Evolutionary conservation across 2,329 filamentous ascomycete genomes (phyloP).

Genomic region (Phyllachora maydis): DNA sequence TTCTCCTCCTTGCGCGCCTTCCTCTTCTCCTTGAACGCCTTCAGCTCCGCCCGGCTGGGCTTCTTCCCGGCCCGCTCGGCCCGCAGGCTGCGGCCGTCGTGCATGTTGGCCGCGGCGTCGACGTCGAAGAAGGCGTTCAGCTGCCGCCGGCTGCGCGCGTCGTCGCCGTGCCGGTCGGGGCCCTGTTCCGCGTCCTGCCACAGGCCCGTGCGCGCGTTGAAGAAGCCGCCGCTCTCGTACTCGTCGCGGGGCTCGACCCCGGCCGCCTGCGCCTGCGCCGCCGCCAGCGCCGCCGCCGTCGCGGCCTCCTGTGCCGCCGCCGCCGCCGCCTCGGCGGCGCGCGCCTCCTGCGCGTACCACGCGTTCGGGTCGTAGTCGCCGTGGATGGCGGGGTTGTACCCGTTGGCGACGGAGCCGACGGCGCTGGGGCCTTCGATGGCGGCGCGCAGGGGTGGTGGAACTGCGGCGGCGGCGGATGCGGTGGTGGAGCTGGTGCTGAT

Average conservation of each 20-base stretch:
- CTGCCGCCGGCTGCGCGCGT: conserved; percentile 71
- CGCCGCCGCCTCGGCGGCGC: conserved; percentile 17
- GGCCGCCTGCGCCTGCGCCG: too few relatives aligned
- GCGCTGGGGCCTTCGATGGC: too few relatives aligned
- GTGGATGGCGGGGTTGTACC: conserved; percentile 92
- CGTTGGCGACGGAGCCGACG: conserved; percentile 30
- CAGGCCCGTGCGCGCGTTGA: conserved; percentile 78
- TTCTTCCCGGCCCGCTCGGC: conserved; percentile 78
- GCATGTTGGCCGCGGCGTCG: conserved; percentile 75
- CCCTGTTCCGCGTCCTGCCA: conserved; percentile 51
- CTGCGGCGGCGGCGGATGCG: too few relatives aligned
- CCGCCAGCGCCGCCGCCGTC: conserved; percentile 12
- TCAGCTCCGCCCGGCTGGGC: conserved; percentile 66
- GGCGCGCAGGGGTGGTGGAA: too few relatives aligned
- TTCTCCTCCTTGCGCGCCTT: conserved; percentile 87
- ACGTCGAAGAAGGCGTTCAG: conserved; percentile 94
- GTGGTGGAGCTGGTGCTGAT: too few relatives aligned
- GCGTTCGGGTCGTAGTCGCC: conserved; percentile 91
- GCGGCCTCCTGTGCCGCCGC: conserved; percentile 4
- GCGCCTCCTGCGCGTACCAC: conserved; percentile 55
- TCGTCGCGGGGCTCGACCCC: too few relatives aligned
- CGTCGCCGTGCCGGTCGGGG: conserved; percentile 64
- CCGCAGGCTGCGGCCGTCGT: conserved; percentile 78
- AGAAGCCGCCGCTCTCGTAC: conserved; percentile 52
- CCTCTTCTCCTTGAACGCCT: conserved; percentile 80